Evolutionary conservation across 2,329 filamentous ascomycete genomes (phyloP), one percentile per base, ranked within the genome.

Genomic region (Penicillium sp.): DNA sequence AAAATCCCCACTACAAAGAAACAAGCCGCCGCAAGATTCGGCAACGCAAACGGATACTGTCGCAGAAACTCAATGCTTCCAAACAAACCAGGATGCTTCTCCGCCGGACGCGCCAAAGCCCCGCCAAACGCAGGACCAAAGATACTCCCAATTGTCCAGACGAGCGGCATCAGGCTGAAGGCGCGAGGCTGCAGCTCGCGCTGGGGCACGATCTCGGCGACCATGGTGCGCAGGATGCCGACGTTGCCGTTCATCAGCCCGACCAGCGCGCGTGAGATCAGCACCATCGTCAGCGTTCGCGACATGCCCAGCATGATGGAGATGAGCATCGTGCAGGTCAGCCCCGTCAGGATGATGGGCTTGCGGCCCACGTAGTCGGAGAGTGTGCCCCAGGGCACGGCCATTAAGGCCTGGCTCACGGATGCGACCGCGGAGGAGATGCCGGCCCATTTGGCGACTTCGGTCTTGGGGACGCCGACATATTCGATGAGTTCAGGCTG

Each of bases 121-220:
- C 94, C 94, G 31, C 94, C 94, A 69, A 98, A 89, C 4, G 87
- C 88, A 1, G 94, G 94, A 0, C 94, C 94, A 66, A 96, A 90
- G 39, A 96, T 91, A 37, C 87, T 90, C 0, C 94, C 94, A 54
- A 97, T 80, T 11, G 88, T 92, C 89, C 92, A 98, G 1, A 89
- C 90, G 16, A 98, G 78, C 4, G 94, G 94, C 93, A 98, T 97
- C 47, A 98, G 82, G 63, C 89, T 92, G 75, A 98, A 98, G 0
- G 95, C 95, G 54, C 87, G 82, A 0, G 94, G 93, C 70, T 97
- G 94, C 6, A 96, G 81, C 70, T 92, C 89, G 73, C 85, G 92
- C 73, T 95, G 87, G 0, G 92, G 90, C 1, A 96, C 92, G 83
- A 97, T 87, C 75, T 97, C 94, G 0, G 94, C 94, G 2, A 97